Percentiles rank a stretch among this genome's conserved stretches.
phyloP scores from a whole-genome alignment of 495 filamentous ascomycete genomes.

The Diplogelasinospora grovesii region DNA sequence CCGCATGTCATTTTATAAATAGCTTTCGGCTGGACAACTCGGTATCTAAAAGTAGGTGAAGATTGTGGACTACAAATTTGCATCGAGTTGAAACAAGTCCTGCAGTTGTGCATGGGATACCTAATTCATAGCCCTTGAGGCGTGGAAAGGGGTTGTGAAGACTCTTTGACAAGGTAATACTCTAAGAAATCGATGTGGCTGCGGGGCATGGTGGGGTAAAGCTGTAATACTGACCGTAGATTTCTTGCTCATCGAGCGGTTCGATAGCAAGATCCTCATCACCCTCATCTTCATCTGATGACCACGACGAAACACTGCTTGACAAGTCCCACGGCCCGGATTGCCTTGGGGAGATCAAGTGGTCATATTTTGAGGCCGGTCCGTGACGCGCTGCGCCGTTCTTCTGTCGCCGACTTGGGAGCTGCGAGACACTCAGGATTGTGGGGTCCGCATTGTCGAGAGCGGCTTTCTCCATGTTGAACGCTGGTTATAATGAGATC shows the following conservation, averaged over 20 bases:
- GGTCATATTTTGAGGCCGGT: conserved; percentile 28
- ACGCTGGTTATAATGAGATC: no score
- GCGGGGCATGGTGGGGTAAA: background rate
- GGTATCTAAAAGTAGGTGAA: background rate
- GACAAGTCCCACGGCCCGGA: conserved; percentile 28
- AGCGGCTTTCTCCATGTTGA: conserved; percentile 19
- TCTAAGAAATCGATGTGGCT: no score
- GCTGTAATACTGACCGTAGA: conserved; percentile 62
- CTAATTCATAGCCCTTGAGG: no score
- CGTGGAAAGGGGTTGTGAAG: no score
- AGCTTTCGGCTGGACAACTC: conserved; percentile 3
- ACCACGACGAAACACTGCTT: conserved; percentile 10
- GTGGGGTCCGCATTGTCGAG: conserved; percentile 91
- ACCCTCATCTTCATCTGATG: conserved; percentile 39
- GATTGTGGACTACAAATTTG: background rate
- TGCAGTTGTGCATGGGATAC: no score
- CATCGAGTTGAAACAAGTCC: no score
- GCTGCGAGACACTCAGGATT: conserved; percentile 80
- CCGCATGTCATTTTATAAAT: conserved; percentile 8
- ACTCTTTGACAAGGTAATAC: no score
- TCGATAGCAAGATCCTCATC: conserved; percentile 51
- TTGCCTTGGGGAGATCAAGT: conserved; percentile 25
- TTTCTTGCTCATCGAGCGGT: conserved; percentile 91
- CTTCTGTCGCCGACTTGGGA: conserved; percentile 60
- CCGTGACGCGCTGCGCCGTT: conserved; percentile 24